phyloP scores from a whole-genome alignment of 2,329 filamentous ascomycete genomes.

The Botrytis porri region DNA sequence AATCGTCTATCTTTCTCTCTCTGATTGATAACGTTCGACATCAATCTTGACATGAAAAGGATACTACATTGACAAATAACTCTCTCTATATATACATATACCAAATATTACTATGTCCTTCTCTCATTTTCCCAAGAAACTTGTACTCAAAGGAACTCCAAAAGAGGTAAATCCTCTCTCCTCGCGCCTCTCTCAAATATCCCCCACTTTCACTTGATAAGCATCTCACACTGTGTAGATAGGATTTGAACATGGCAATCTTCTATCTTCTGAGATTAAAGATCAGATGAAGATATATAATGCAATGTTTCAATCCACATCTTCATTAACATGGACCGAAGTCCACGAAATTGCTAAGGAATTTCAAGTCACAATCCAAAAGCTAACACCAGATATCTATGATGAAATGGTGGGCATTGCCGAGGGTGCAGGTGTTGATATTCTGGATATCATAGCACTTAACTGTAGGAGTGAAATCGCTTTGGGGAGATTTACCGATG shows the following conservation, averaged over 20 bases:
- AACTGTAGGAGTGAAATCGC: slow-evolving; percentile 9
- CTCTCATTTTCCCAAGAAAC: not conserved
- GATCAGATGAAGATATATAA: not conserved
- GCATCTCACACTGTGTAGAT: not conserved
- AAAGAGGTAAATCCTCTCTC: not conserved
- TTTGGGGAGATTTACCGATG: not conserved
- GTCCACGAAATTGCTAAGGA: not conserved
- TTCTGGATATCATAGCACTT: not conserved
- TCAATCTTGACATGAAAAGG: not conserved
- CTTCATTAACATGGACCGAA: not conserved
- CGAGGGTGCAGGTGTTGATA: not conserved
- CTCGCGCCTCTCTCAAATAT: too few relatives aligned
- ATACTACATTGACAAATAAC: not conserved
- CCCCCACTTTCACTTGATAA: not conserved
- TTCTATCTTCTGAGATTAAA: slow-evolving; percentile 1
- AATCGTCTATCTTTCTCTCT: not conserved
- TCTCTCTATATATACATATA: not conserved
- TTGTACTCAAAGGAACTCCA: not conserved
- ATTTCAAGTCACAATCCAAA: not conserved
- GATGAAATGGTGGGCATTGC: slow-evolving; percentile 4
- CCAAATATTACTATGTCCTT: not conserved
- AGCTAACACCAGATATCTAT: slow-evolving; percentile 2
- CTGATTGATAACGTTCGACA: not conserved
- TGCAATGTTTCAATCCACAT: not conserved
- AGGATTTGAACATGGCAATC: slow-evolving; percentile 7